These are phyloP conservation scores for Cornus controversa DNA, from an alignment of 148 eudicot species.

Conservation along the genomic window DNA sequence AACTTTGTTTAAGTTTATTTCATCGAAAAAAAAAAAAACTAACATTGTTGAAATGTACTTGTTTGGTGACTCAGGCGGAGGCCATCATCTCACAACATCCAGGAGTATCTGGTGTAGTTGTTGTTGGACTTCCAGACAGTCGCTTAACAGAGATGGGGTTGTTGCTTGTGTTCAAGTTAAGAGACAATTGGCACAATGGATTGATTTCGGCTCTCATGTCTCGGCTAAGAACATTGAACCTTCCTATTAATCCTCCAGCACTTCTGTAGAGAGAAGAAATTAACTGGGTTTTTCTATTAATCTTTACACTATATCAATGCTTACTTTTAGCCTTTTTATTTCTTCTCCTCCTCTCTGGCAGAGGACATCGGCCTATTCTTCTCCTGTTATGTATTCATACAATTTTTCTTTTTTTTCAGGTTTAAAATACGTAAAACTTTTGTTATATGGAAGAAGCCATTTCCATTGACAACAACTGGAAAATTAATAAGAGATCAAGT, in stretches of 20 bases:
- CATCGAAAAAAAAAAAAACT: too few relatives aligned
- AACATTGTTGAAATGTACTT: too few relatives aligned
- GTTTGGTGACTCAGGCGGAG: constrained; percentile 58
- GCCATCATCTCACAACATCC: constrained; percentile 69
- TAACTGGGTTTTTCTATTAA: constrained; percentile 53
- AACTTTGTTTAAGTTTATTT: too few relatives aligned
- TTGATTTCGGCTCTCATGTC: constrained; percentile 23
- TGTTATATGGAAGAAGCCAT: constrained; percentile 58
- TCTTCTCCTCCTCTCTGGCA: not conserved
- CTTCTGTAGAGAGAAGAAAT: constrained; percentile 46
- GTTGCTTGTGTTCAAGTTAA: constrained; percentile 61
- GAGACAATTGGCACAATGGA: constrained; percentile 71
- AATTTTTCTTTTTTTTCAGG: constrained; percentile 41
- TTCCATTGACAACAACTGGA: constrained; percentile 76
- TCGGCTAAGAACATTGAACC: constrained; percentile 11
- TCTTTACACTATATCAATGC: not conserved
- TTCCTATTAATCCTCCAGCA: constrained; percentile 53
- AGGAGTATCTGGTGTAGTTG: constrained; percentile 52
- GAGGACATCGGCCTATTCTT: too few relatives aligned
- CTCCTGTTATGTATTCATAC: too few relatives aligned
- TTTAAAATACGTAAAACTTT: constrained; percentile 71
- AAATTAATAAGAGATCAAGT: constrained; percentile 75
- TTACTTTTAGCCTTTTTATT: not conserved
- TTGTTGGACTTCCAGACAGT: constrained; percentile 64
- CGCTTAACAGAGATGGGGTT: constrained; percentile 75